phyloP scores from a whole-genome alignment of 2,329 filamentous ascomycete genomes.

The Colletotrichum sp. region DNA sequence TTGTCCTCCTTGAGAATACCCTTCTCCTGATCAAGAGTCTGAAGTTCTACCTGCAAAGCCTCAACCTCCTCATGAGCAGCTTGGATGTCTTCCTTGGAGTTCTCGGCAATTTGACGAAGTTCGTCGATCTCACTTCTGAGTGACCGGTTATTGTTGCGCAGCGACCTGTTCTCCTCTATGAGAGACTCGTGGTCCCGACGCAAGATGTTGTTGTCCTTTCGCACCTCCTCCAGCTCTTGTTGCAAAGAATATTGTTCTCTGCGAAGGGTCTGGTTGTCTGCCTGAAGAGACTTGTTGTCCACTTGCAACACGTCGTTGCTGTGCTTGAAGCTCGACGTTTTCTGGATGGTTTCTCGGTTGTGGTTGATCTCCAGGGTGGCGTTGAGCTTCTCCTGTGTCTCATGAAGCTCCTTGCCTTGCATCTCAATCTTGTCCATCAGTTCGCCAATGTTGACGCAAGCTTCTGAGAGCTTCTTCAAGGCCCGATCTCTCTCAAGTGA shows the following conservation, averaged over 20 bases:
- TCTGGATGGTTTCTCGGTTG: conserved; percentile 32
- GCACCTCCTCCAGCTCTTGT: conserved; percentile 45
- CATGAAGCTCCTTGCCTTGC: conserved; percentile 47
- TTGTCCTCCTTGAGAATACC: conserved; percentile 54
- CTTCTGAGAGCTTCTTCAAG: conserved; percentile 64
- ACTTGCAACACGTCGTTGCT: conserved; percentile 36
- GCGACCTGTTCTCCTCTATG: conserved; percentile 47
- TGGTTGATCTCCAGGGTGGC: conserved; percentile 32
- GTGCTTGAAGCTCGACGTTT: conserved; percentile 44
- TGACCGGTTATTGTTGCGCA: conserved; percentile 44
- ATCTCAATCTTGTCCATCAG: conserved; percentile 46
- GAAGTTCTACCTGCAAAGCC: conserved; percentile 40
- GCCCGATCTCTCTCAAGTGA: conserved; percentile 70
- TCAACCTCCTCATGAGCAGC: conserved; percentile 45
- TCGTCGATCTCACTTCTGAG: conserved; percentile 49
- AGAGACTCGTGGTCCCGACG: conserved; percentile 49
- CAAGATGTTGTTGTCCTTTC: conserved; percentile 44
- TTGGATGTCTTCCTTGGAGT: conserved; percentile 45
- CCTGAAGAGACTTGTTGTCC: conserved; percentile 46
- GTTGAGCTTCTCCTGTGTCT: conserved; percentile 45
- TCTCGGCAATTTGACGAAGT: conserved; percentile 45
- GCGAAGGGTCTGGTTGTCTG: conserved; percentile 43
- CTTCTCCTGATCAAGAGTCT: conserved; percentile 47
- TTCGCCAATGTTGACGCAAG: conserved; percentile 62
- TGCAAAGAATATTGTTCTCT: conserved; percentile 39